Conservation (phyloP, 192 early-diverging fungal genomes). For the Globomyces pollinis-pini region DNA sequence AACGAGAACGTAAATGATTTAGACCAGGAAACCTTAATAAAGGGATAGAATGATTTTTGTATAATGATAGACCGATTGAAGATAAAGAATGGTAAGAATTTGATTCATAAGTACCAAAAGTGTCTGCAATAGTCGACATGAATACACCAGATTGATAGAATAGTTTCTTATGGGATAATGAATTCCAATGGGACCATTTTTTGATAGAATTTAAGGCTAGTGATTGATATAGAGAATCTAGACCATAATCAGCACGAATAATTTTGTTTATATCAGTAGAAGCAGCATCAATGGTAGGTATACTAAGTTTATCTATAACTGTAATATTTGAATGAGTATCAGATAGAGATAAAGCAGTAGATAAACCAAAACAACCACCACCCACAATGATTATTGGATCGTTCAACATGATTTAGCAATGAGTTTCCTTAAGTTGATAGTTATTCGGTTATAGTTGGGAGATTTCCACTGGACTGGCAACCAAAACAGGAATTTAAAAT, state of each 20-base stretch:
- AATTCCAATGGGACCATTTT: conserved; percentile 18
- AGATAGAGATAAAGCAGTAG: conserved; percentile 18
- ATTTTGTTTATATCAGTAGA: conserved; percentile 32
- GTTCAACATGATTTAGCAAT: no score
- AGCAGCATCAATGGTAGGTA: conserved; percentile 22
- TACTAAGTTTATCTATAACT: conserved; percentile 14
- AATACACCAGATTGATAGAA: conserved; percentile 21
- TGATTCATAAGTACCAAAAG: not conserved
- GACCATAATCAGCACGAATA: conserved; percentile 21
- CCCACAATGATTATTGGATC: no score
- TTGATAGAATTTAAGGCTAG: conserved; percentile 17
- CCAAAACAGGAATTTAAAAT: no score
- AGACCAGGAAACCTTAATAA: no score
- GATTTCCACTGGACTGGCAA: no score
- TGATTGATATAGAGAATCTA: conserved; percentile 11
- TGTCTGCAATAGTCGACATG: not conserved
- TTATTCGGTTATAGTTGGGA: no score
- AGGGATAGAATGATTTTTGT: no score
- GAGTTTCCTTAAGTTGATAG: no score
- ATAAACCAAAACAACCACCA: conserved; percentile 32
- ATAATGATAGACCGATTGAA: no score
- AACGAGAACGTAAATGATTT: not conserved
- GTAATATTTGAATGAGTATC: conserved; percentile 10
- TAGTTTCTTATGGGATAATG: conserved; percentile 6
- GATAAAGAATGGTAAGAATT: no score